A percentile compares a stretch with the other conserved stretches of the same genome.
Conservation (phyloP, 331 rosid species). For the Stylosanthes scabra region DNA sequence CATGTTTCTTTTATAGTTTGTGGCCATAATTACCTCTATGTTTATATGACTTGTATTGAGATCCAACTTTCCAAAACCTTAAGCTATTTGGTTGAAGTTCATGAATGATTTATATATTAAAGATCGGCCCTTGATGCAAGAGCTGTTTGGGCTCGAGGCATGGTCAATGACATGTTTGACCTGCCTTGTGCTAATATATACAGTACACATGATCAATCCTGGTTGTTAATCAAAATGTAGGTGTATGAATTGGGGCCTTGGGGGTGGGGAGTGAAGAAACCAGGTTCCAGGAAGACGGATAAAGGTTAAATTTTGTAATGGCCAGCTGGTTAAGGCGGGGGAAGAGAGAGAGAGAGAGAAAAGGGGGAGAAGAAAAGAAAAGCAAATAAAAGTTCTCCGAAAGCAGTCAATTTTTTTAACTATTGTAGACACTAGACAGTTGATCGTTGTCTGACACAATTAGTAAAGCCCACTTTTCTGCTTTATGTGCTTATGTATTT, state of each 20-base stretch:
- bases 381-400: conserved; percentile 11
- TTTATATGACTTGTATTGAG: conserved; percentile 6
- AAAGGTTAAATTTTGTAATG: conserved; percentile 14
- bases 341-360: not conserved
- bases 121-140: not conserved
- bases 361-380: not conserved
- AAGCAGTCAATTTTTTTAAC: conserved; percentile 12
- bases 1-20: conserved; percentile 10
- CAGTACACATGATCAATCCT: conserved; percentile 6
- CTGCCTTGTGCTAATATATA: not conserved
- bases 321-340: not conserved
- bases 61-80: conserved; percentile 25
- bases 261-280: conserved; percentile 18
- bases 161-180: no score
- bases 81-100: conserved; percentile 6
- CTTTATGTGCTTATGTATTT: conserved; percentile 24
- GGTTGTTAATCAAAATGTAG: not conserved
- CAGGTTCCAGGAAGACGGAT: conserved; percentile 21
- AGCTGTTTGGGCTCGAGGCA: not conserved
- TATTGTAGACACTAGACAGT: conserved; percentile 20
- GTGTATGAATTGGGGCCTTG: conserved; percentile 13
- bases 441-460: conserved; percentile 20
- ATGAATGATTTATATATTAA: conserved; percentile 9
- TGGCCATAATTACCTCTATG: conserved; percentile 16
- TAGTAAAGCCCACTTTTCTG: conserved; percentile 9